Base-by-base conservation (phyloP, 345 rosid species). In the Sapria himalayana region DNA sequence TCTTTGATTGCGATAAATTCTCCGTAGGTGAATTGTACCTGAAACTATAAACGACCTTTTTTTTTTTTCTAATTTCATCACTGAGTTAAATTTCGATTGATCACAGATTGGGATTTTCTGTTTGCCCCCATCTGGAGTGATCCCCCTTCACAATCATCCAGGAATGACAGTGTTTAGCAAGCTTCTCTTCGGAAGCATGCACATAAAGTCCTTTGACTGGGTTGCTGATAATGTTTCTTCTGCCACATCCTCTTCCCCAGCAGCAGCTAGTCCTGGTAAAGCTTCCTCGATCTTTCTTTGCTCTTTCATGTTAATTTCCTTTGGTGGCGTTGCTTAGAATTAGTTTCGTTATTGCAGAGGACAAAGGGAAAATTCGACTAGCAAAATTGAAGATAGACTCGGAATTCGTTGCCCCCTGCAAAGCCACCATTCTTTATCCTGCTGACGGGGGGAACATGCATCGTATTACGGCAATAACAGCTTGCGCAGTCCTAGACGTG, bases 401-500 rank as follows among this genome's bases (percentile, higher is more conserved):
- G 3, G 39, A 73, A 29, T 61, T 79, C 22, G 69, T 77, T 0
- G 72, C 93, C 1, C 93, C 99, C 17, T 89, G 95, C 63, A 22
- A 62, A 33, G 22, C 86, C 41, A 69, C 81, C 19, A 77, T 89
- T 47, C 81, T 89, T 24, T 89, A 74, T 56, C 99, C 99, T 4
- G 69, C 71, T 15, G 81, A 79, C 31, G 99, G 93, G 34, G 99
- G 99, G 45, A 89, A 89, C 67, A 79, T 89, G 84, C 99, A 89
- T 58, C 45, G 86, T 59, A 79, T 89, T 71, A 77, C 85, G 1
- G 95, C 81, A 0, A 62, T 56, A 44, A 84, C 93, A 1, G 75
- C 92, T 0, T 89, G 99, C 17, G 95, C 99, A 0, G 86, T 89
- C 35, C 68, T 89, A 3, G 99, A 89, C 10, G 92, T 89, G 38